Evolutionary conservation across 2,329 filamentous ascomycete species (phyloP), one percentile per base, ranked within the genome.

Genomic region (Trichoderma sp.): DNA sequence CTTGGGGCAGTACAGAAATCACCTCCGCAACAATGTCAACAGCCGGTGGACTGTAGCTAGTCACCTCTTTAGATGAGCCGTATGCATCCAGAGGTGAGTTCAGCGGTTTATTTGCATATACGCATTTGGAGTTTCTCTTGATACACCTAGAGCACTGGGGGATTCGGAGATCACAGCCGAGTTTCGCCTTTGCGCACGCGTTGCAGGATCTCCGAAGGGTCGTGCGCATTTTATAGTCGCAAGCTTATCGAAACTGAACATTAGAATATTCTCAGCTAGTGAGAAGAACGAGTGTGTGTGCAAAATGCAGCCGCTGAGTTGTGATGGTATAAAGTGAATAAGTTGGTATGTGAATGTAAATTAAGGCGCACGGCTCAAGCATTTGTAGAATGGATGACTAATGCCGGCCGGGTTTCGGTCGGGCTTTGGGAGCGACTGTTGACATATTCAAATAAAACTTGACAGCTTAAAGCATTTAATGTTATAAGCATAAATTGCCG

Each of bases 121-220:
- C 56, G 26, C 66, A 69, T 47, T 60, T 57, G 4, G 56, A 69
- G n/a, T 51, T 61, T 34, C 66, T 47, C 66, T 69, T 69, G 66
- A 51, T 12, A 21, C 66, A 69, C 6, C 66, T n/a, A 51, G 66
- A 69, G 66, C 66, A 69, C 56, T 61, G 66, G 26, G 66, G 66
- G n/a, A 61, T 43, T 47, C 66, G 36, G 56, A 69, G 66, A 69
- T 69, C 66, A 26, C 66, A 69, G 36, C 56, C 56, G 43, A 60
- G 66, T n/a, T 69, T 69, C 36, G 66, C 53, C 28, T 69, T 69
- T 69, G 66, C 66, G 39, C 66, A 69, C 34, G 66, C 66, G 36
- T 69, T 61, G 12, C 66, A 69, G 66, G 66, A 69, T 9, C 66
- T 69, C n/a, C 56, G 66, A 18, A 69, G 66, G 66, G 66, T 69